Evolutionary conservation across 2,329 filamentous ascomycete species (phyloP).

Genomic region (Colletotrichum neosansevieriae): DNA sequence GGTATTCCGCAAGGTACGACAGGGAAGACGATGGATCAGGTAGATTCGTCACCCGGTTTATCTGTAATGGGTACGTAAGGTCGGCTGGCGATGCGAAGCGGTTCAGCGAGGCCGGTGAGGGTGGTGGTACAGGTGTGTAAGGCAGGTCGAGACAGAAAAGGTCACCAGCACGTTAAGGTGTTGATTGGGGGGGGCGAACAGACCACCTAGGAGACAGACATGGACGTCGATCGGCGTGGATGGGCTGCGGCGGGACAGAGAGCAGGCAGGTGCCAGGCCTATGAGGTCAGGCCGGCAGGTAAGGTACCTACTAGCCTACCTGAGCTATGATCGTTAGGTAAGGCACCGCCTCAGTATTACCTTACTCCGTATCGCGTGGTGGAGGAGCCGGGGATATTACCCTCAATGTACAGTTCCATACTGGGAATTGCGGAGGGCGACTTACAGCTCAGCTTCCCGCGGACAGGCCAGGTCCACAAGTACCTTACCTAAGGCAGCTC

Average conservation of each 20-base stretch:
- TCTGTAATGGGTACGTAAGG: slow-evolving; percentile 30
- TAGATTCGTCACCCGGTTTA: slow-evolving; percentile 6
- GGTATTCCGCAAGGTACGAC: background rate
- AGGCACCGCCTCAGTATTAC: background rate
- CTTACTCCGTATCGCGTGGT: too few relatives aligned
- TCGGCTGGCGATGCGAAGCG: background rate
- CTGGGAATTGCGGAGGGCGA: background rate
- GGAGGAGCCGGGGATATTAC: background rate
- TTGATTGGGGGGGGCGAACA: background rate
- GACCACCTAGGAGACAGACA: background rate
- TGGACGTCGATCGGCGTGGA: background rate
- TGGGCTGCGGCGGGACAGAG: background rate
- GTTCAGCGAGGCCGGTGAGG: background rate
- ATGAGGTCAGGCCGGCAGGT: background rate
- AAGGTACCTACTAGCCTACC: background rate
- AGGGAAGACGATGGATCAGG: slow-evolving; percentile 8
- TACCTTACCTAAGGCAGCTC: background rate
- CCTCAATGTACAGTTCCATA: background rate
- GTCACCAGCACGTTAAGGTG: slow-evolving; percentile 3
- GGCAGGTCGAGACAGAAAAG: slow-evolving; percentile 7
- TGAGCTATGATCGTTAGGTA: background rate
- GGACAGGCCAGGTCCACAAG: background rate
- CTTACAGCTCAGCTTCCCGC: background rate
- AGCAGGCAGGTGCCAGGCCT: slow-evolving; percentile 1
- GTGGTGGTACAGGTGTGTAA: background rate